These are phyloP conservation scores for Sporothrix euskadiensis DNA, from an alignment of 2,329 filamentous ascomycete species.

Conservation along the genomic window DNA sequence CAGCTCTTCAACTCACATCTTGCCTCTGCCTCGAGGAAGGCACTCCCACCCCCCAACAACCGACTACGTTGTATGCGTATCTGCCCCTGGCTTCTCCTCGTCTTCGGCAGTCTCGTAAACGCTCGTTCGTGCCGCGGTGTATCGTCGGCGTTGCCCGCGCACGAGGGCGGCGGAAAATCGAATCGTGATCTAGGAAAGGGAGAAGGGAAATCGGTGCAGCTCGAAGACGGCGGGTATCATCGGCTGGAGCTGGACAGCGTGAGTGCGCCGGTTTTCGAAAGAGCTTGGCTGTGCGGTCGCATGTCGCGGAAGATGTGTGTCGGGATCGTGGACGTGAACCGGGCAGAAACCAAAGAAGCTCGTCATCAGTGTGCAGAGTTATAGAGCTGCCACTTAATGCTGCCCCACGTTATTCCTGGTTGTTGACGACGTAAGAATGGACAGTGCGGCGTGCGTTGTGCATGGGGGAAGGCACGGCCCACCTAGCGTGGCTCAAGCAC, in stretches of 20 bases:
- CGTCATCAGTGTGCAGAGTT: neutral
- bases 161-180: neutral
- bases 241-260: neutral
- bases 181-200: constrained; percentile 11
- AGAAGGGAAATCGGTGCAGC: constrained; percentile 1
- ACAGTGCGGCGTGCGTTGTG: constrained; percentile 21
- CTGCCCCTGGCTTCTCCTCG: neutral
- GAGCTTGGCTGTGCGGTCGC: constrained; percentile 10
- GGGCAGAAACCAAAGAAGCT: neutral
- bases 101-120: neutral
- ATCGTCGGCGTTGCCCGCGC: constrained; percentile 1
- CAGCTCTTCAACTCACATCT: constrained; percentile 20
- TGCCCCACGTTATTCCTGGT: constrained; percentile 22
- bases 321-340: neutral
- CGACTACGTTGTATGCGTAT: neutral
- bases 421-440: constrained; percentile 9
- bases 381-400: neutral
- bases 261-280: neutral
- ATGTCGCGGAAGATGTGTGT: neutral
- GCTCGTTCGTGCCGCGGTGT: neutral
- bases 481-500: neutral
- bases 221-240: constrained; percentile 21
- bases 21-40: constrained; percentile 16
- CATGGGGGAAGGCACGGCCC: neutral
- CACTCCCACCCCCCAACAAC: constrained; percentile 18